Conservation (phyloP, 805 yeast species). For the Lachancea kluyveri region DNA sequence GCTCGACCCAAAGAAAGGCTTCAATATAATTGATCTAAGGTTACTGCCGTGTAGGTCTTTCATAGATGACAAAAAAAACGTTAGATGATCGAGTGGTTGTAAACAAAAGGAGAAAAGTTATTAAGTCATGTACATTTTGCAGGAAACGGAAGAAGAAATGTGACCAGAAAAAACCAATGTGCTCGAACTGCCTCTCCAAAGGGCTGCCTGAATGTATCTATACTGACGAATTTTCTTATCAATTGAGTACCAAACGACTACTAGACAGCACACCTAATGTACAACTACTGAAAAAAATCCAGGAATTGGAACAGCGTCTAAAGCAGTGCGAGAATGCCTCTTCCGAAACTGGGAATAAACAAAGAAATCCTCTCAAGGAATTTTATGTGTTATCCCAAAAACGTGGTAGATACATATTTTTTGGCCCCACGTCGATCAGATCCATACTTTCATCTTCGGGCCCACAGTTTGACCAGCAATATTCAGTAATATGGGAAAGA, state of each 20-base stretch:
- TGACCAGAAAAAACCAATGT: constrained; percentile 42
- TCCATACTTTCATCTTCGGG: constrained; percentile 15
- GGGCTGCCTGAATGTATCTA: constrained; percentile 25
- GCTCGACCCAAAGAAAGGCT: too few relatives aligned
- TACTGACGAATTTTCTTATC: constrained; percentile 19
- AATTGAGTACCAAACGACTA: constrained; percentile 20
- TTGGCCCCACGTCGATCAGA: constrained; percentile 29
- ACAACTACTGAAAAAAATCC: constrained; percentile 17
- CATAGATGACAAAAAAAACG: too few relatives aligned
- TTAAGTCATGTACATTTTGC: constrained; percentile 47
- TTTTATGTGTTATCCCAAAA: constrained; percentile 8
- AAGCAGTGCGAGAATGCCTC: constrained; percentile 9
- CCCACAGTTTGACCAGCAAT: constrained; percentile 16
- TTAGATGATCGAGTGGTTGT: too few relatives aligned
- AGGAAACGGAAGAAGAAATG: constrained; percentile 61
- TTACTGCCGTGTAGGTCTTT: too few relatives aligned
- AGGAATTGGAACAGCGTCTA: constrained; percentile 10
- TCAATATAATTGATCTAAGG: too few relatives aligned
- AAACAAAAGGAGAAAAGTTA: constrained; percentile 24
- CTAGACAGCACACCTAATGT: constrained; percentile 21
- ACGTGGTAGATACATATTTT: constrained; percentile 19
- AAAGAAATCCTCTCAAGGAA: not conserved
- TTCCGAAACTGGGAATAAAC: not conserved
- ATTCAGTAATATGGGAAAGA: constrained; percentile 20
- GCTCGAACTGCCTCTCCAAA: constrained; percentile 37